Base-by-base conservation (phyloP, 306 rosid genomes). In the Corylus avellana region DNA sequence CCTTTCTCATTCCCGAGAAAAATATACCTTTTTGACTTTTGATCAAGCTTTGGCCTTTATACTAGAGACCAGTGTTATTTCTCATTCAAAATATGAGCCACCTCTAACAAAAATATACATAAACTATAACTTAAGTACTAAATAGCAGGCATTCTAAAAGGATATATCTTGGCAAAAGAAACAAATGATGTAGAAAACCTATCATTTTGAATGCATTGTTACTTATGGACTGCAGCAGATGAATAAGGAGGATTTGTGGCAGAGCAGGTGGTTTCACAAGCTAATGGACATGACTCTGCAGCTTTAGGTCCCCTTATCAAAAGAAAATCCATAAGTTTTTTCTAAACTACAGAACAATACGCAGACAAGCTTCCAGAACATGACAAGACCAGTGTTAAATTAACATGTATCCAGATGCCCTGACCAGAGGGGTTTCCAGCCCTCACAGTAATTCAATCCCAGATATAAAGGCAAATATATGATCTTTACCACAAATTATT, bases 141-240 rank as follows among this genome's bases (percentile, higher is more conserved):
- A 39, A 39, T 17, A 67, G 12, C 27, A 8, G 12, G 72, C 27
- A 67, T 67, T 8, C 72, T 66, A 9, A 35, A 39, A 66, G 49
- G 17, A 66, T 14, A 39, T 0, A 37, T 37, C 13, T 17, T 17
- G 16, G 50, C 64, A 66, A 9, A 66, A 66, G 50, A 27, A 37
- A 29, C 50, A 4, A 42, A 37, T 39, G 50, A 67, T 67, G 22
- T n/a, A 39, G 14, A 18, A 67, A 37, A 67, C 47, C 42, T 35
- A 35, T 64, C 47, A 35, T 46, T 64, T 27, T 32, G 70, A 47
- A 35, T 32, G 44, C 16, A 42, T 14, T 0, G 7, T 78, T 80
- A 77, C 80, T 80, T 70, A 51, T 47, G 54, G 37, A 78, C 49
- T 67, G 51, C 27, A 37, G 72, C 49, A 0, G 51, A 67, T 18